Evolutionary conservation across 2,329 filamentous ascomycete genomes (phyloP).

Genomic region (Ophiostoma piceae): DNA sequence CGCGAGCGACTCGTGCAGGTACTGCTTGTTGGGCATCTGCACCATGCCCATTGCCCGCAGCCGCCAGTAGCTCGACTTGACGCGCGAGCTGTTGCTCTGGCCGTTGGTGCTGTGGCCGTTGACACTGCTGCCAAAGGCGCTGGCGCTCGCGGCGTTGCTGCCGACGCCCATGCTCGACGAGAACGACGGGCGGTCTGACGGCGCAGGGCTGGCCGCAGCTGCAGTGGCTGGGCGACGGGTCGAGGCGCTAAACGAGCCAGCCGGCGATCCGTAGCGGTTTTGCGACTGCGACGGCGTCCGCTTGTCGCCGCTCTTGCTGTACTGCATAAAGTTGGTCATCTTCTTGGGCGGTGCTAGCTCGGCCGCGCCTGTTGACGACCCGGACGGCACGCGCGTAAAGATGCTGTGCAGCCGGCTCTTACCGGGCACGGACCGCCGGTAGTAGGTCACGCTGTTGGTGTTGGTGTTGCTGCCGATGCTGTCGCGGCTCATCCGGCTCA

Average conservation of each 20-base stretch:
- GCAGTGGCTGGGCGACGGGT: not conserved
- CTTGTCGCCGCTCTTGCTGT: constrained; percentile 17
- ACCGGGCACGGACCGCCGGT: constrained; percentile 45
- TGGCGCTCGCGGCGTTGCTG: not conserved
- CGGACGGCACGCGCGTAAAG: constrained; percentile 24
- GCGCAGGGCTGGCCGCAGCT: constrained; percentile 1
- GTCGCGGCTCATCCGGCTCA: constrained; percentile 17
- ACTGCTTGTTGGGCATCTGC: constrained; percentile 30
- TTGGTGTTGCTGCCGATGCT: constrained; percentile 20
- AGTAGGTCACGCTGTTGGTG: constrained; percentile 22
- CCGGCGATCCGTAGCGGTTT: not conserved
- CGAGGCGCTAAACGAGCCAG: not conserved
- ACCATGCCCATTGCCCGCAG: constrained; percentile 44
- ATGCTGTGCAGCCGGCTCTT: constrained; percentile 28
- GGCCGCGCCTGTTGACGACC: not conserved
- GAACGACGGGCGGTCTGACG: constrained; percentile 9
- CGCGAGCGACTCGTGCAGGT: constrained; percentile 44
- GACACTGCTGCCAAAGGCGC: not conserved
- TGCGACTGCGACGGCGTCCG: not conserved
- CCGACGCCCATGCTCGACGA: not conserved
- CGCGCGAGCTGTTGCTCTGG: not conserved
- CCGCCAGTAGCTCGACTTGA: constrained; percentile 35
- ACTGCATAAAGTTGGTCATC: constrained; percentile 27
- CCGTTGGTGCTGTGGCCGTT: not conserved
- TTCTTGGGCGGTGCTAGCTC: constrained; percentile 15